Base-by-base conservation (phyloP, 768 basidiomycete genomes). In the Tylopilus rubrobrunneus region DNA sequence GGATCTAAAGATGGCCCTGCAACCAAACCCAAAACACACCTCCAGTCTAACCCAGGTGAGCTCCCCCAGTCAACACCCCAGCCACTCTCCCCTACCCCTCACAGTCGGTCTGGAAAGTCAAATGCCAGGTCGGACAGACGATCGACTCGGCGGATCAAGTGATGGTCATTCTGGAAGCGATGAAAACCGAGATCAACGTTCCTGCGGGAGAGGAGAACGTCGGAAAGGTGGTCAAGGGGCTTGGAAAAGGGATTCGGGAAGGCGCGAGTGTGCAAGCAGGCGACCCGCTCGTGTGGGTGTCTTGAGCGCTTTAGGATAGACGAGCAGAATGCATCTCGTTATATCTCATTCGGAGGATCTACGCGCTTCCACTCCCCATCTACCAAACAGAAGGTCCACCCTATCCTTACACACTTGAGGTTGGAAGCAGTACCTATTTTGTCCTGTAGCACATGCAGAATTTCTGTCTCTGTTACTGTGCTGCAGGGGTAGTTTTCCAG, bases 161-260 rank as follows among this genome's bases (percentile, higher is more conserved):
- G 4, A 60, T 84, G 36, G 45, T 81, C 31, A 72, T 82, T 19
- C 72, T 86, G 12, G 82, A 84, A 64, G 81, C 84, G 1, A 86
- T 85, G 85, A 86, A 87, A 67, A 83, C 79, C 0, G 82, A 83
- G 59, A 77, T 85, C 42, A 71, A 74, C 14, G 61, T 86, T 15
- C 64, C 64, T 47, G 78, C 79, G 0, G 76, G 78, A 0, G 73
- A 76, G 17, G 69, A 67, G 9, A 74, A 75, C 48, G 61, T 81
- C 1, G 81, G 81, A 2, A 78, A 68, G 25, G 71, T 48, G 15
- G 72, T 84, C 0, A 62, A 55, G 29, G 69, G 69, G 0, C 61
- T 80, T 5, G 78, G 75, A 1, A 66, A 64, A 15, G 78, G 74
- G 0, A 59, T 80, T 8, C 61, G 59, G 34, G 77, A 76, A 49